These are phyloP conservation scores for Rhodocollybia butyracea DNA, from an alignment of 768 basidiomycete genomes.

Conservation along the genomic window DNA sequence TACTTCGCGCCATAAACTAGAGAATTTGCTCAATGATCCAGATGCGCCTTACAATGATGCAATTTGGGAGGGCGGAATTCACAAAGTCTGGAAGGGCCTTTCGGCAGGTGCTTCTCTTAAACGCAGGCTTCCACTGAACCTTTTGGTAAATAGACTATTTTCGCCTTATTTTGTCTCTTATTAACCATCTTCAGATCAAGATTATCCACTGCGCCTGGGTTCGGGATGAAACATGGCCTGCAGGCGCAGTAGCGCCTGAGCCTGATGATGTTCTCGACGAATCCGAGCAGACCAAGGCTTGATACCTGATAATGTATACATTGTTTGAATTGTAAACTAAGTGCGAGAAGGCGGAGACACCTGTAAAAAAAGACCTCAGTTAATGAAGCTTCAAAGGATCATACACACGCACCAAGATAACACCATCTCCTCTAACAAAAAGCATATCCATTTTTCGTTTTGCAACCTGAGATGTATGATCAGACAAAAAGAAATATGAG, in stretches of 20 bases:
- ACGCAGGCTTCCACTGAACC: conserved; percentile 54
- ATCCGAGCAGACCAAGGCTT: background rate
- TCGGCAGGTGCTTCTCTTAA: conserved; percentile 56
- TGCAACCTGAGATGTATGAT: conserved; percentile 55
- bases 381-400: conserved; percentile 7
- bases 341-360: conserved; percentile 80
- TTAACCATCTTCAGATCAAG: conserved; percentile 49
- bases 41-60: conserved; percentile 46
- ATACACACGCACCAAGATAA: conserved; percentile 72
- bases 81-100: conserved; percentile 64
- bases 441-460: conserved; percentile 97
- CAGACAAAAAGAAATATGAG: background rate
- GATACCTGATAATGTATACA: background rate
- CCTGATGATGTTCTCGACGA: conserved; percentile 46
- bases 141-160: conserved; percentile 50
- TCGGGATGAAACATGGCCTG: conserved; percentile 75
- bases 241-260: conserved; percentile 54
- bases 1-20: conserved; percentile 43
- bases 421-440: conserved; percentile 95
- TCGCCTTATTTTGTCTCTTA: background rate
- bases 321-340: conserved; percentile 7
- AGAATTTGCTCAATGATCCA: conserved; percentile 44
- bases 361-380: conserved; percentile 29
- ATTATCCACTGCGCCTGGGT: conserved; percentile 74
- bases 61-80: conserved; percentile 54